Conservation (phyloP, 1,284 basidiomycete genomes). For the Sporisorium iseilematis-ciliati region DNA sequence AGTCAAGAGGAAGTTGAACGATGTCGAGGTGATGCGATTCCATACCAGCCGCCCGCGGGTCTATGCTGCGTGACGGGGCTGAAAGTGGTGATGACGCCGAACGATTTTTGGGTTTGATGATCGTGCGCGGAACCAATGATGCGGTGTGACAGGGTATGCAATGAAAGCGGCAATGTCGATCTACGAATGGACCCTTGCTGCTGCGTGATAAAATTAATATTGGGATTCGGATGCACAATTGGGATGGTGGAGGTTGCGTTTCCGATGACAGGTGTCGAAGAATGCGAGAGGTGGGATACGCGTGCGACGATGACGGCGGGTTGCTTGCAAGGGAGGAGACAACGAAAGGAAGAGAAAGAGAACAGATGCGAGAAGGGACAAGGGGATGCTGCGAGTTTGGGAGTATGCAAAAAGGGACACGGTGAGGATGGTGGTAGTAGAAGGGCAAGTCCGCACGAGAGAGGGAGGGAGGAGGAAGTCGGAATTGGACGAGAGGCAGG, state of each 20-base stretch:
- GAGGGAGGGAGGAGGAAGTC: slow-evolving; percentile 25
- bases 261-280: slow-evolving; percentile 39
- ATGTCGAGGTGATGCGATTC: background rate
- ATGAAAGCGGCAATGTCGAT: slow-evolving; percentile 13
- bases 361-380: slow-evolving; percentile 21
- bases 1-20: background rate
- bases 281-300: slow-evolving; percentile 22
- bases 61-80: background rate
- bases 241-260: slow-evolving; percentile 38
- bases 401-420: slow-evolving; percentile 6
- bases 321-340: background rate
- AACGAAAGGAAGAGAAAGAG: background rate
- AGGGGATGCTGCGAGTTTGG: slow-evolving; percentile 1
- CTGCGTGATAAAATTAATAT: slow-evolving; percentile 3
- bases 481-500: slow-evolving; percentile 1
- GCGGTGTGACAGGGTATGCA: background rate
- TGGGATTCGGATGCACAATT: slow-evolving; percentile 21
- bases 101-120: background rate
- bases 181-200: slow-evolving; percentile 12
- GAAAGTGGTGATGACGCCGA: background rate
- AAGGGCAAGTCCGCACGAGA: slow-evolving; percentile 33
- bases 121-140: slow-evolving; percentile 1
- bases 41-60: slow-evolving; percentile 19
- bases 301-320: background rate
- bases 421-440: slow-evolving; percentile 33